phyloP scores from a whole-genome alignment of 192 early-diverging fungal species.

The Rhizoclosmatium globosum region DNA sequence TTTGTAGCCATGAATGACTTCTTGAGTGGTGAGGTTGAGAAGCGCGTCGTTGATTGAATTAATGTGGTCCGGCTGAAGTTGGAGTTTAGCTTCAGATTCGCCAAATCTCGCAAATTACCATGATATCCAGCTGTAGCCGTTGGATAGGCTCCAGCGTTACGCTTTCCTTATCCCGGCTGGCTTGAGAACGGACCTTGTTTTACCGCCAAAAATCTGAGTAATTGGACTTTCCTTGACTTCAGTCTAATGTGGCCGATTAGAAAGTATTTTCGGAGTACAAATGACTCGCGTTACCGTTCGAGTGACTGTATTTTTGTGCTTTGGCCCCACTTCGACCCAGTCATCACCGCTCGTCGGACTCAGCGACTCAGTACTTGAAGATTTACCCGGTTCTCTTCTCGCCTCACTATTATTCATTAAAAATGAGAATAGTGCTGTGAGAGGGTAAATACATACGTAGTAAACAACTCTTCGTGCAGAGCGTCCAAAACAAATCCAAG shows the following conservation, averaged over 20 bases:
- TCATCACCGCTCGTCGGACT: background rate
- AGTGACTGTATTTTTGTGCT: constrained; percentile 77
- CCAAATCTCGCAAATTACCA: constrained; percentile 47
- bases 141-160: constrained; percentile 89
- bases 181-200: constrained; percentile 77
- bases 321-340: constrained; percentile 93
- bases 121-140: constrained; percentile 88
- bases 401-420: background rate
- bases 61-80: constrained; percentile 64
- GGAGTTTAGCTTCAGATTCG: background rate
- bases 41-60: constrained; percentile 87
- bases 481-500: constrained; percentile 92
- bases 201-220: constrained; percentile 86
- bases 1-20: constrained; percentile 83
- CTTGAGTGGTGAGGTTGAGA: constrained; percentile 75
- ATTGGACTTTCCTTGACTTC: constrained; percentile 80
- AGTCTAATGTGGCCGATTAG: constrained; percentile 49
- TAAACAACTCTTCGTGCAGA: constrained; percentile 86
- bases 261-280: constrained; percentile 1
- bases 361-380: constrained; percentile 33
- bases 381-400: background rate
- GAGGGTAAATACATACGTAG: background rate
- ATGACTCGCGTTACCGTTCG: constrained; percentile 50
- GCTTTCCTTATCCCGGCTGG: constrained; percentile 79
- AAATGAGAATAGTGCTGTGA: background rate